Evolutionary conservation across 768 basidiomycete genomes (phyloP).

Genomic region (Cystofilobasidium bisporidii): DNA sequence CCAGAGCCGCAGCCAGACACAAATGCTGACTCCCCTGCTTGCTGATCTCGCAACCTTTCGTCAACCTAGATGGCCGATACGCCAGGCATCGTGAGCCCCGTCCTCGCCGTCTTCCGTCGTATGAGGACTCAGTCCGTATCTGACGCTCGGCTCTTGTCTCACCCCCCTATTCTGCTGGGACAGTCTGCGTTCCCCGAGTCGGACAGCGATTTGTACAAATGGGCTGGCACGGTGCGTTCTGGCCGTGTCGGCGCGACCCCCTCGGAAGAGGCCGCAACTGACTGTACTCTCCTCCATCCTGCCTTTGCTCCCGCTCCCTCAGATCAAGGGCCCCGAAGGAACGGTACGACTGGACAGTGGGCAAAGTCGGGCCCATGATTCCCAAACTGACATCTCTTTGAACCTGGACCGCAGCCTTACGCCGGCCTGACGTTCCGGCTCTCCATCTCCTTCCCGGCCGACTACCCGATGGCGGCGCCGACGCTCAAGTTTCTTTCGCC

Average conservation of each 20-base stretch:
- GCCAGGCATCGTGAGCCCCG: neutral
- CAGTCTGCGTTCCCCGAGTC: conserved; percentile 9
- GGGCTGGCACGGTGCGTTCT: conserved; percentile 45
- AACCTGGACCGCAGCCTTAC: conserved; percentile 21
- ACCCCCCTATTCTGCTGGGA: too few relatives aligned
- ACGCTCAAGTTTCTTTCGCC: conserved; percentile 70
- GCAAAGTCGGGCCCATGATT: too few relatives aligned
- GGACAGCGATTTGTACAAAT: neutral
- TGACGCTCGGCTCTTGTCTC: too few relatives aligned
- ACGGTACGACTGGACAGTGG: conserved; percentile 5
- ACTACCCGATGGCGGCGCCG: conserved; percentile 80
- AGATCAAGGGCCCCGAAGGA: conserved; percentile 3
- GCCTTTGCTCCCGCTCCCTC: too few relatives aligned
- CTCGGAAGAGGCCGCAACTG: too few relatives aligned
- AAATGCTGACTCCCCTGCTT: too few relatives aligned
- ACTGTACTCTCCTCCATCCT: neutral
- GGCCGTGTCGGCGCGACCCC: too few relatives aligned
- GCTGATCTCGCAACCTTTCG: too few relatives aligned
- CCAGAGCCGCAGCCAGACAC: too few relatives aligned
- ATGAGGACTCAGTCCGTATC: too few relatives aligned
- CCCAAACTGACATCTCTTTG: too few relatives aligned
- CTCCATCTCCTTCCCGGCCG: conserved; percentile 70
- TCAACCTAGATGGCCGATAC: neutral
- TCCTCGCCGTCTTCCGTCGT: too few relatives aligned
- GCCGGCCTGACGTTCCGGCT: conserved; percentile 63